Conservation (phyloP, 371 early-diverging fungal species). For the Parasitella parasitica region DNA sequence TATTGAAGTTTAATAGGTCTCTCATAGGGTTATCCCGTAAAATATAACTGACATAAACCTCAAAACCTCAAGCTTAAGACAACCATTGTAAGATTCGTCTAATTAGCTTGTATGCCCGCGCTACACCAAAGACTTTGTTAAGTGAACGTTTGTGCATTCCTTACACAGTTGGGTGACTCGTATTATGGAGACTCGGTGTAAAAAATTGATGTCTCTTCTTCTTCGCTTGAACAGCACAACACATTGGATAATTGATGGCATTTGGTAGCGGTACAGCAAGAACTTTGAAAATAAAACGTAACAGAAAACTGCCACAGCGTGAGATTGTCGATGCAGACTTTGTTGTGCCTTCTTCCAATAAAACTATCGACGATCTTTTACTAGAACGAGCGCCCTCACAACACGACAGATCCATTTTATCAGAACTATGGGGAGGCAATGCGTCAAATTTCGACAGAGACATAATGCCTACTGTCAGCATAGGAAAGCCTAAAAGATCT, state of each 20-base stretch:
- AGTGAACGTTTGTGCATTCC: not conserved
- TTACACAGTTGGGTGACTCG: not conserved
- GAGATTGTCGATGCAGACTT: conserved; percentile 12
- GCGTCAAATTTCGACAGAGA: not conserved
- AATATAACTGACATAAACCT: no score
- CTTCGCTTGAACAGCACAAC: not conserved
- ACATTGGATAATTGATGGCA: not conserved
- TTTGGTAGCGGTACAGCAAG: not conserved
- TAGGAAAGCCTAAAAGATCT: not conserved
- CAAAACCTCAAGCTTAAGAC: no score
- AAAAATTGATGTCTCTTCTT: not conserved
- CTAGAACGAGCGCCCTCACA: conserved; percentile 3
- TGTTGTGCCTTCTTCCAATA: not conserved
- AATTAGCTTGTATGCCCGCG: not conserved
- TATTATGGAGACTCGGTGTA: not conserved
- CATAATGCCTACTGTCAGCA: not conserved
- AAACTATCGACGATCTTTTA: not conserved
- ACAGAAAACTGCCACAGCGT: conserved; percentile 9
- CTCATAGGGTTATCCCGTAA: no score
- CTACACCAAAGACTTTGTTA: not conserved
- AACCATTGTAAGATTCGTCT: not conserved
- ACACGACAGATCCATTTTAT: conserved; percentile 11
- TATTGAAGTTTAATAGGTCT: no score
- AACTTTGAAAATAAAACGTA: not conserved
- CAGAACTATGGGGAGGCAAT: conserved; percentile 10